Percentiles rank a stretch among this genome's conserved stretches.
These are phyloP conservation scores for Colletotrichum coccodes DNA, from an alignment of 2,329 filamentous ascomycete species.

Conservation along the genomic window DNA sequence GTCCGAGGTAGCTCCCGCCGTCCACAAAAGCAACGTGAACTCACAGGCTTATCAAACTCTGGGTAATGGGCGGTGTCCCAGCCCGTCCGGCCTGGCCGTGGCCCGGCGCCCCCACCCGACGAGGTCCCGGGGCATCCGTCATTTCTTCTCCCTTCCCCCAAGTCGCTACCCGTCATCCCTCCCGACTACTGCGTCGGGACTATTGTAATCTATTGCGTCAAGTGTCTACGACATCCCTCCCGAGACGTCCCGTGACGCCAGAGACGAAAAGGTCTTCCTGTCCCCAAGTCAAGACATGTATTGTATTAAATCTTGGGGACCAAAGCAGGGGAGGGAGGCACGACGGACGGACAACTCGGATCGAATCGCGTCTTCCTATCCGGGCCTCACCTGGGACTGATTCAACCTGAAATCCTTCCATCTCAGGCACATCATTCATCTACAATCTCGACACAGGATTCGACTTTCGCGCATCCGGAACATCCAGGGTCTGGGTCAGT, in stretches of 20 bases:
- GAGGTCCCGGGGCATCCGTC: neutral
- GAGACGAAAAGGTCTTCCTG: neutral
- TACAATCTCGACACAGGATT: neutral
- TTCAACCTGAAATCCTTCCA: neutral
- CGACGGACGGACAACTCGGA: too few species aligned
- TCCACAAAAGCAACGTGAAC: neutral
- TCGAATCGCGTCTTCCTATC: too few species aligned
- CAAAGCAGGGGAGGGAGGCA: too few species aligned
- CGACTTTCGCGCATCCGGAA: neutral
- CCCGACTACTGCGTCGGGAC: too few species aligned
- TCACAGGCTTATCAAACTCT: too few species aligned
- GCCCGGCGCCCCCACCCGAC: conserved; percentile 1
- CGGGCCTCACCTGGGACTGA: neutral
- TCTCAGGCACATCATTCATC: neutral
- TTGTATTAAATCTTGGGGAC: too few species aligned
- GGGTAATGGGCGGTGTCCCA: too few species aligned
- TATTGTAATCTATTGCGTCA: neutral
- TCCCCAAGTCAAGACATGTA: neutral
- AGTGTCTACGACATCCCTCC: neutral
- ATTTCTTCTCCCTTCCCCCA: neutral
- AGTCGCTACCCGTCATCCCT: neutral
- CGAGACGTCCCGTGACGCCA: neutral
- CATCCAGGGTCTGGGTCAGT: neutral
- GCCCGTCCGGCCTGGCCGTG: neutral
- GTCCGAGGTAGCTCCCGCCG: too few species aligned